Evolutionary conservation across 768 basidiomycete genomes (phyloP).

Genomic region (Cubamyces lactineus): DNA sequence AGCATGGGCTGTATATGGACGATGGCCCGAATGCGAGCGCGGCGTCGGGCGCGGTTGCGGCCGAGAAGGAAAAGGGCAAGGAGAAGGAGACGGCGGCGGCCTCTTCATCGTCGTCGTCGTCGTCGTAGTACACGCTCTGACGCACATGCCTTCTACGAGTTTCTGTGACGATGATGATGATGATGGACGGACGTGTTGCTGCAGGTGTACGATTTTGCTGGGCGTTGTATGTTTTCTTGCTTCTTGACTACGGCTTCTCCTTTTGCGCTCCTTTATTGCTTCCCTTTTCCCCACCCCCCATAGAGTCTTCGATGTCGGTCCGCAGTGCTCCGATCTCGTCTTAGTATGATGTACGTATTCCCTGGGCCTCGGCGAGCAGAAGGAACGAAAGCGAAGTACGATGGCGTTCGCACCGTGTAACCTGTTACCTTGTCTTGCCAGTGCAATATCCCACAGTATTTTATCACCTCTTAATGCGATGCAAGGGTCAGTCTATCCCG

Average conservation of each 20-base stretch:
- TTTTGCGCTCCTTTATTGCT: not conserved
- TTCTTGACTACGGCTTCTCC: not conserved
- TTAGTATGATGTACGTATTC: not conserved
- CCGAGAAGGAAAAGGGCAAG: slow-evolving; percentile 42
- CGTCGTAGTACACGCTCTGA: not conserved
- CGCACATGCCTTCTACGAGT: not conserved
- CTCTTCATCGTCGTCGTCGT: slow-evolving; percentile 8
- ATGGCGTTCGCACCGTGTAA: not conserved
- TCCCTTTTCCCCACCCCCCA: not conserved
- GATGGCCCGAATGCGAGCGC: slow-evolving; percentile 46
- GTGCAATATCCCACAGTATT: too few relatives aligned
- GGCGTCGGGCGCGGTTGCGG: slow-evolving; percentile 28
- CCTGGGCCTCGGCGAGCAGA: slow-evolving; percentile 4
- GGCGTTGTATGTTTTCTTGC: slow-evolving; percentile 4
- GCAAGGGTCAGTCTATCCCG: slow-evolving; percentile 3
- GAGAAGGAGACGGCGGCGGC: slow-evolving; percentile 34
- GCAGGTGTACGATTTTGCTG: slow-evolving; percentile 14
- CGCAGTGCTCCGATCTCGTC: too few relatives aligned
- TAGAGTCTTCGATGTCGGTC: too few relatives aligned
- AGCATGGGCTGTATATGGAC: slow-evolving; percentile 75
- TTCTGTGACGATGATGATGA: not conserved
- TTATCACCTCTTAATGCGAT: slow-evolving; percentile 5
- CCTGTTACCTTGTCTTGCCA: not conserved
- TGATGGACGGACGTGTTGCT: not conserved
- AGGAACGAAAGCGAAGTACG: slow-evolving; percentile 12